Evolutionary conservation across 2,329 filamentous ascomycete genomes (phyloP).

Genomic region (Epichloe scottii): DNA sequence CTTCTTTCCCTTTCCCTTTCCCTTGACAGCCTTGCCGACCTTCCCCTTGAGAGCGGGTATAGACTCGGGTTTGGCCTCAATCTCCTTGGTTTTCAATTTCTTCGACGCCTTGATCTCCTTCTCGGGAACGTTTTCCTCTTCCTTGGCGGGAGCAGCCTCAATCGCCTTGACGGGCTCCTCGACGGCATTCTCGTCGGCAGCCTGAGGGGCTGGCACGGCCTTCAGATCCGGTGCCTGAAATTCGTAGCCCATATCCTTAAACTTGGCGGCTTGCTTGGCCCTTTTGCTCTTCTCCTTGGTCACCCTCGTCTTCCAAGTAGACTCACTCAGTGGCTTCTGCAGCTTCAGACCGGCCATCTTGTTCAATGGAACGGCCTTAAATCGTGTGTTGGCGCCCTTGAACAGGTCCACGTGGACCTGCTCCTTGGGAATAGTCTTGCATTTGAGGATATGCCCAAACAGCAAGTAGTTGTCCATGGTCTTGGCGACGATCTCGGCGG

Average conservation of each 20-base stretch:
- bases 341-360: conserved; percentile 69
- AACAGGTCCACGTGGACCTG: conserved; percentile 73
- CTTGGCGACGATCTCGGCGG: conserved; percentile 81
- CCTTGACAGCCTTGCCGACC: conserved; percentile 14
- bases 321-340: conserved; percentile 58
- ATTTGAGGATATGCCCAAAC: conserved; percentile 87
- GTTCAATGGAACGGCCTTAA: conserved; percentile 80
- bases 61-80: conserved; percentile 7
- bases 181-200: conserved; percentile 21
- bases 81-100: conserved; percentile 11
- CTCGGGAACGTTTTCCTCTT: conserved; percentile 12
- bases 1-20: conserved; percentile 20
- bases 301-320: conserved; percentile 68
- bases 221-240: conserved; percentile 65
- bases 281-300: conserved; percentile 61
- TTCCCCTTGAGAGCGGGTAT: conserved; percentile 12
- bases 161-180: conserved; percentile 19
- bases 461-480: conserved; percentile 98
- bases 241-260: conserved; percentile 74
- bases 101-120: conserved; percentile 10
- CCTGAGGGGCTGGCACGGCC: conserved; percentile 29
- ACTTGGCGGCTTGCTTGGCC: conserved; percentile 54
- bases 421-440: conserved; percentile 63
- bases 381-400: conserved; percentile 81
- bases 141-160: conserved; percentile 22